Conservation (phyloP, 352 stramenopile species). For the Globisporangium cederbergense region DNA sequence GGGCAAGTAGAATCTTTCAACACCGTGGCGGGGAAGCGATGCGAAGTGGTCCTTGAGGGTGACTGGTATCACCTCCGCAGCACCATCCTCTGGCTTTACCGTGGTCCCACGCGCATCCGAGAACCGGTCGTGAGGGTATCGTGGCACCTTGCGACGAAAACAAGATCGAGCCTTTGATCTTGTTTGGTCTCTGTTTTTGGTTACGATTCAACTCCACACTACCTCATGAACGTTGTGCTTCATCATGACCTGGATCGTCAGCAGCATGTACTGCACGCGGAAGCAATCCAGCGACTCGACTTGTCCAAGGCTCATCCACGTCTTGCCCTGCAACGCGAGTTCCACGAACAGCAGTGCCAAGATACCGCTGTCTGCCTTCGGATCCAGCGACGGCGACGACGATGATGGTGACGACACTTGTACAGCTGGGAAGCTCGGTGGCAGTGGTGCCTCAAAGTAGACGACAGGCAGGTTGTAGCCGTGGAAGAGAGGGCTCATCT, state of each 20-base stretch:
- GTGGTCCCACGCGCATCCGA: background rate
- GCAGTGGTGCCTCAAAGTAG: background rate
- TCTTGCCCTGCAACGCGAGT: background rate
- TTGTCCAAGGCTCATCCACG: background rate
- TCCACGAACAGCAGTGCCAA: constrained; percentile 15
- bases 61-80: background rate
- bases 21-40: background rate
- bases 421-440: background rate
- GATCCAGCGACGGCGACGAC: background rate
- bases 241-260: background rate
- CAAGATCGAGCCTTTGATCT: background rate
- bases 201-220: background rate
- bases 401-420: background rate
- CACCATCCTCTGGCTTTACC: constrained; percentile 1
- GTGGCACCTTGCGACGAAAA: background rate
- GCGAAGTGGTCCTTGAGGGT: background rate
- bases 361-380: constrained; percentile 4
- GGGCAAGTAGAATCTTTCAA: background rate
- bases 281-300: constrained; percentile 11
- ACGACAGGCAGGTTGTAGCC: background rate
- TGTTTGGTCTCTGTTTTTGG: background rate
- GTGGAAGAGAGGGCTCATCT: background rate
- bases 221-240: constrained; percentile 7
- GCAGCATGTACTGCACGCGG: constrained; percentile 11
- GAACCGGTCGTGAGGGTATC: background rate